Evolutionary conservation across 176 grass and related monocot genomes (phyloP), one percentile per base, ranked within the genome.

Genomic region (Rhynchospora breviuscula): DNA sequence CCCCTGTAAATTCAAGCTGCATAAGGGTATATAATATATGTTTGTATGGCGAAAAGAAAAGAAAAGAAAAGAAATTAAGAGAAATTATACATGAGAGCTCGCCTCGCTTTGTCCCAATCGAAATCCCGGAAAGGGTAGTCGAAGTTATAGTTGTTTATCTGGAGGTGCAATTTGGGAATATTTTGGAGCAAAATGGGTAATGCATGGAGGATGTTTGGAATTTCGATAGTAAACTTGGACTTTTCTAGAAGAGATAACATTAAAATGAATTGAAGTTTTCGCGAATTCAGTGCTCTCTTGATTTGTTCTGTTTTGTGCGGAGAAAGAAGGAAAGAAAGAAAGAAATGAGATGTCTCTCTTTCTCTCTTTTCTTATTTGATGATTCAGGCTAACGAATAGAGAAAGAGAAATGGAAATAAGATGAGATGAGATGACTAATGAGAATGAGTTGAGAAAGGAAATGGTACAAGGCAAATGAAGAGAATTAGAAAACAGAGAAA

Each of bases 1-100:
- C 18, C 61, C 80, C 62, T 82, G 80, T 82, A 82, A 82, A 82
- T 82, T 82, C 79, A 81, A 81, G 59, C 35, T 81, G 64, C 59
- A 81, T 63, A 82, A 82, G 80, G 47, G 45, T 43, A 21, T 63
- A 81, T 47, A 66, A 29, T 29, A 81, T 47, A 66, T 47, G 11
- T 40, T 4, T 40, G 35, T 40, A 66, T 47, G 11, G 7, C 18
- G 46, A 48, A 63, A 65, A 49, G 1, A 35, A 64, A 82, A 51
- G 1, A 22, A 52, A 17, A 26, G 7, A 63, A 51, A 22, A 82
- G 56, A 82, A 14, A 69, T 18, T 26, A 23, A 68, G 40, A 51
- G 48, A 68, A 68, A 82, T 18, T 68, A 45, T 82, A 82, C 80
- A 63, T 66, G 1, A 63, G 14, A 64, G 80, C 17, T 23, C 26